These are phyloP conservation scores for Ophiostoma sp. DNA, from an alignment of 2,329 filamentous ascomycete species.

Conservation along the genomic window DNA sequence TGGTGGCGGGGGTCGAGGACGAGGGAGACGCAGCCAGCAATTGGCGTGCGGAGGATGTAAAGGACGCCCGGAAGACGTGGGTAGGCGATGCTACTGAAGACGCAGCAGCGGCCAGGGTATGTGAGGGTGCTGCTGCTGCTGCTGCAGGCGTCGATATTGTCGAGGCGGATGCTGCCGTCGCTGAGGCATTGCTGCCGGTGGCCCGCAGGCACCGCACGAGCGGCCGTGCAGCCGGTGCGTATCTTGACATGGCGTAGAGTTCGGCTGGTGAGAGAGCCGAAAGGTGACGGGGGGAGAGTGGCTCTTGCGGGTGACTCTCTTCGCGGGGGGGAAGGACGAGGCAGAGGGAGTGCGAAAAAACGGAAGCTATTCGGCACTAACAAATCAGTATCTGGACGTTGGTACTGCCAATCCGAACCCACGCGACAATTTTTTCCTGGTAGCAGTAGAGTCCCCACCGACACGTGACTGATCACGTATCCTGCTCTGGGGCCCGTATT, in stretches of 20 bases:
- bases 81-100: conserved; percentile 9
- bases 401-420: conserved; percentile 7
- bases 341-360: background rate
- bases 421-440: conserved; percentile 22
- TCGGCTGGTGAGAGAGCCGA: background rate
- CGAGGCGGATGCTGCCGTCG: conserved; percentile 12
- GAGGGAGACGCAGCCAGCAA: too few species aligned
- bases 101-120: background rate
- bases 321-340: background rate
- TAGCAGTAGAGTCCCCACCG: background rate
- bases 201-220: conserved; percentile 25
- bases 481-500: background rate
- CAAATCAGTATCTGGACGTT: background rate
- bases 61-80: background rate
- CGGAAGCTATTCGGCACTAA: conserved; percentile 15
- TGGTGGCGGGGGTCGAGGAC: background rate
- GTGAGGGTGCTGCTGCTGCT: background rate
- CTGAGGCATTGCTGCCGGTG: conserved; percentile 6
- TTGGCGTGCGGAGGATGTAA: conserved; percentile 11
- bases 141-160: conserved; percentile 12
- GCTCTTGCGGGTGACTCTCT: background rate
- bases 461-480: conserved; percentile 7
- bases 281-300: background rate
- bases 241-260: conserved; percentile 22
- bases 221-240: conserved; percentile 26